A percentile compares a stretch with the other conserved stretches of the same genome.
Evolutionary conservation across 495 filamentous ascomycete genomes (phyloP).

Genomic region (Penicillium subrubescens): DNA sequence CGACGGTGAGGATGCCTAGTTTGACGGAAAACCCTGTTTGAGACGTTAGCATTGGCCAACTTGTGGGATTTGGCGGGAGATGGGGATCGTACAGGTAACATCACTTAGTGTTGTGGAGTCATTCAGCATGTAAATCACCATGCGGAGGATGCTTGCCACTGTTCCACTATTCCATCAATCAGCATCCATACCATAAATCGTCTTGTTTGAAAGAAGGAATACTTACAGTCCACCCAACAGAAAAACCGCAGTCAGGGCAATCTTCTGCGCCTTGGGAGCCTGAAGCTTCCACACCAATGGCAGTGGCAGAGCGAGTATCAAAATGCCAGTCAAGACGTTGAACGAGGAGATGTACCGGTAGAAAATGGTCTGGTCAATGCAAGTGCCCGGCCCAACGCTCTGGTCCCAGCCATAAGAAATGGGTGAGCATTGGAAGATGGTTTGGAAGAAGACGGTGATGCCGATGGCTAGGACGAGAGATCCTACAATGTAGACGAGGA

Average conservation of each 20-base stretch:
- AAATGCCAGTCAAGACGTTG: conserved; percentile 39
- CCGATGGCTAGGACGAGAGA: conserved; percentile 27
- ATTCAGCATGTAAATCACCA: conserved; percentile 19
- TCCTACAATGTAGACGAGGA: conserved; percentile 37
- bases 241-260: conserved; percentile 32
- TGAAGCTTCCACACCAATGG: conserved; percentile 43
- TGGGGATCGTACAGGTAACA: conserved; percentile 20
- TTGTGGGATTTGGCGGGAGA: neutral
- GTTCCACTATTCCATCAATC: conserved; percentile 14
- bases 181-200: neutral
- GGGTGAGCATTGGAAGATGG: conserved; percentile 39
- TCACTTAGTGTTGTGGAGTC: conserved; percentile 9
- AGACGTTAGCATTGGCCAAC: neutral
- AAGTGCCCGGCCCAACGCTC: conserved; percentile 23
- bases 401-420: conserved; percentile 33
- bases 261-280: conserved; percentile 20
- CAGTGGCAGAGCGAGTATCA: conserved; percentile 45
- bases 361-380: conserved; percentile 32
- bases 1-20: conserved; percentile 24
- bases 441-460: conserved; percentile 28
- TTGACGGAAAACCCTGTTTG: conserved; percentile 26
- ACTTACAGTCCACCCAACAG: conserved; percentile 33
- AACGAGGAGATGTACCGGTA: conserved; percentile 34
- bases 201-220: neutral
- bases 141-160: conserved; percentile 27